These are phyloP conservation scores for Fomitopsis palustris DNA, from an alignment of 1,284 basidiomycete genomes.

Conservation along the genomic window DNA sequence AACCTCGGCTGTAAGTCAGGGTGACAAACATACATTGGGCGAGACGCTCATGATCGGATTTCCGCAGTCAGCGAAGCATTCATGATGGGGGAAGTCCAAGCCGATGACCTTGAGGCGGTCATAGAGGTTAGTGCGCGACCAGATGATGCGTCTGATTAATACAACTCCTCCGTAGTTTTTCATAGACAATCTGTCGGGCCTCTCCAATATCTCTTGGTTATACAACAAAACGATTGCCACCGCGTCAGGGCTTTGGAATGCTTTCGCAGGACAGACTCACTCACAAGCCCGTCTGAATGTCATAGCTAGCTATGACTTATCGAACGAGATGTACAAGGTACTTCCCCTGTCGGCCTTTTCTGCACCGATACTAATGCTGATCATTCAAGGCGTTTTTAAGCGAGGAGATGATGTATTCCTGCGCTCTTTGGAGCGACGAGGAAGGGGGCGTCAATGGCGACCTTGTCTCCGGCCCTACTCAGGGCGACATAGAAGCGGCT, in stretches of 20 bases:
- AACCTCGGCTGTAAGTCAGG: slow-evolving; percentile 66
- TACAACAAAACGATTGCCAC: slow-evolving; percentile 64
- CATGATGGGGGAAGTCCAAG: slow-evolving; percentile 80
- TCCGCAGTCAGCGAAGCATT: slow-evolving; percentile 81
- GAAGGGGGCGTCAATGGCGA: slow-evolving; percentile 75
- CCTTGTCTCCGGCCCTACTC: slow-evolving; percentile 24
- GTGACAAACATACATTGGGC: slow-evolving; percentile 2
- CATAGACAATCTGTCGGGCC: slow-evolving; percentile 76
- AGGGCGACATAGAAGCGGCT: slow-evolving; percentile 75
- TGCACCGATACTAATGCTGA: slow-evolving; percentile 11
- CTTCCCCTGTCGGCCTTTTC: slow-evolving; percentile 6
- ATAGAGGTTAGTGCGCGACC: slow-evolving; percentile 66
- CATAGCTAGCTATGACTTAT: slow-evolving; percentile 88
- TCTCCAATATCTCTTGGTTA: slow-evolving; percentile 64
- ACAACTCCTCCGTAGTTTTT: slow-evolving; percentile 57
- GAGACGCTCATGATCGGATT: background rate
- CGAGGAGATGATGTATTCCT: slow-evolving; percentile 92
- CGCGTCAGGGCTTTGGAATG: slow-evolving; percentile 72
- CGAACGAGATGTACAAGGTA: slow-evolving; percentile 77
- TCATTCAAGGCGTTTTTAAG: slow-evolving; percentile 70
- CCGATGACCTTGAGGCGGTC: slow-evolving; percentile 66
- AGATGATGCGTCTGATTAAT: slow-evolving; percentile 6
- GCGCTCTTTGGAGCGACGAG: slow-evolving; percentile 72
- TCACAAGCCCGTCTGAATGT: slow-evolving; percentile 80
- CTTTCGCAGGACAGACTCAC: slow-evolving; percentile 77